These are phyloP conservation scores for Tubosaeta sp. DNA, from an alignment of 768 basidiomycete genomes.

Conservation along the genomic window DNA sequence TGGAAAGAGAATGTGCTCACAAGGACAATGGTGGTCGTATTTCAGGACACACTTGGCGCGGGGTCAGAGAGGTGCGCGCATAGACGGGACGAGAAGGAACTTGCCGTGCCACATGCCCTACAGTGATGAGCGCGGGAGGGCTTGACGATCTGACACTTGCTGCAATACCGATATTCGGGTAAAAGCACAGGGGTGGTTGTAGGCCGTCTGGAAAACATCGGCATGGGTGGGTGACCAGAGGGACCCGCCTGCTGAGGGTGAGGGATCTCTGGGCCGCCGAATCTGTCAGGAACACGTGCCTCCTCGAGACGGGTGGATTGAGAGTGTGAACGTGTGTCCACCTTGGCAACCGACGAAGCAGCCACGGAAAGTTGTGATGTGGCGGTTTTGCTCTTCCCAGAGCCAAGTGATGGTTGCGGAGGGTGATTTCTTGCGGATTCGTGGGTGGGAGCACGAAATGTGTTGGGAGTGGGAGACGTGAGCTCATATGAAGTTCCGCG, in stretches of 20 bases:
- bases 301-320: constrained; percentile 18
- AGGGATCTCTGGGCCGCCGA: constrained; percentile 5
- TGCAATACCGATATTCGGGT: constrained; percentile 67
- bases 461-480: constrained; percentile 11
- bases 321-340: constrained; percentile 12
- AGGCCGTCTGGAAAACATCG: constrained; percentile 29
- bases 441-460: constrained; percentile 7
- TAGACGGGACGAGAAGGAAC: constrained; percentile 22
- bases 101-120: constrained; percentile 73
- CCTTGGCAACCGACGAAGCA: constrained; percentile 11
- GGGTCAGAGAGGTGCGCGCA: background rate
- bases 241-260: constrained; percentile 1
- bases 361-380: background rate
- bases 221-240: constrained; percentile 7
- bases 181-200: constrained; percentile 45
- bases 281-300: constrained; percentile 11
- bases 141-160: constrained; percentile 59
- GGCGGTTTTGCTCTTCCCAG: constrained; percentile 17
- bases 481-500: constrained; percentile 29
- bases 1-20: constrained; percentile 38
- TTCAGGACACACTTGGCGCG: constrained; percentile 64
- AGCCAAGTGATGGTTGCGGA: constrained; percentile 18
- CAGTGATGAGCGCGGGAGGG: constrained; percentile 80
- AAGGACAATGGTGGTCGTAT: constrained; percentile 90
- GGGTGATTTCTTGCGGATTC: constrained; percentile 7